Evolutionary conservation across 2,329 filamentous ascomycete species (phyloP).

Genomic region (Colletotrichum sp.): DNA sequence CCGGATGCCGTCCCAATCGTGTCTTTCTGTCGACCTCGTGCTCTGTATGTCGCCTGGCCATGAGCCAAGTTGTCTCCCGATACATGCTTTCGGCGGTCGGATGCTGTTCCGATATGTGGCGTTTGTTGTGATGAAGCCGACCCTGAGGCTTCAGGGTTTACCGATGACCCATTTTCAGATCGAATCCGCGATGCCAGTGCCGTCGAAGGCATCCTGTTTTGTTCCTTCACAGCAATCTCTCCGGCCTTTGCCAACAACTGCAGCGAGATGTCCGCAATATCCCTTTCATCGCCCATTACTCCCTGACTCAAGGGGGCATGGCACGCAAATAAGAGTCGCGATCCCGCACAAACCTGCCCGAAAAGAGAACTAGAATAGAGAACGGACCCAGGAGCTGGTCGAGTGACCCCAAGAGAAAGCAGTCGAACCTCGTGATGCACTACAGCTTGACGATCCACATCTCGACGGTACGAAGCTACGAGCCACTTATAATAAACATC

Average conservation of each 20-base stretch:
- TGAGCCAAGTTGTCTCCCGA: not conserved
- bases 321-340: not conserved
- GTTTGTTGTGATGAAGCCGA: not conserved
- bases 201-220: not conserved
- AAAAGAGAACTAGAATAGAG: not conserved
- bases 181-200: not conserved
- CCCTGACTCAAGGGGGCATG: not conserved
- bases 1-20: not conserved
- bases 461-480: not conserved
- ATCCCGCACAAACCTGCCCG: not conserved
- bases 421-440: not conserved
- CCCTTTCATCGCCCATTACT: conserved; percentile 10
- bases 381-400: not conserved
- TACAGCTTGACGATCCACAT: not conserved
- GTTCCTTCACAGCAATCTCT: not conserved
- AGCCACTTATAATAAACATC: not conserved
- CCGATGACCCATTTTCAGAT: not conserved
- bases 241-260: not conserved
- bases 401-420: not conserved
- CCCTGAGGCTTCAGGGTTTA: not conserved
- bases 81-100: not conserved
- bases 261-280: not conserved
- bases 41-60: not conserved
- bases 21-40: not conserved
- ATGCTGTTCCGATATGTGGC: not conserved